A percentile compares a stretch with the other conserved stretches of the same genome.
Evolutionary conservation across 2,329 filamentous ascomycete genomes (phyloP).

Genomic region (Penicillium expansum): DNA sequence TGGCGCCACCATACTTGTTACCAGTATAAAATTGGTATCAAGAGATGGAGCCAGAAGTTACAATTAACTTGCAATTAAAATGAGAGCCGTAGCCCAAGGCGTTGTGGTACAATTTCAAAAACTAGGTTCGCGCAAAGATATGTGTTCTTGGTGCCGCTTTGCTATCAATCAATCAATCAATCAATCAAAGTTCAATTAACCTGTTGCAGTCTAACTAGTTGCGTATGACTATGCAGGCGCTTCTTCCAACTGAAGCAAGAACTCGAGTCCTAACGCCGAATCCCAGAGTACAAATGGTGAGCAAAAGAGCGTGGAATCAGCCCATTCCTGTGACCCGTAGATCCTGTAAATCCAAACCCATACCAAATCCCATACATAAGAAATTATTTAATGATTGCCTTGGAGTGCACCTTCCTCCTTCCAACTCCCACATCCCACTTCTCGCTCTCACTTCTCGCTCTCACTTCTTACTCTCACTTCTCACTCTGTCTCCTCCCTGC

Average conservation of each 20-base stretch:
- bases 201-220: neutral
- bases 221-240: neutral
- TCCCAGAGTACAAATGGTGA: too few species aligned
- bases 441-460: too few species aligned
- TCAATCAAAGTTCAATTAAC: slow-evolving; percentile 1
- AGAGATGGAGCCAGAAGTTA: neutral
- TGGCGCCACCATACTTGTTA: neutral
- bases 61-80: neutral
- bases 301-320: too few species aligned
- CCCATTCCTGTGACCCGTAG: neutral
- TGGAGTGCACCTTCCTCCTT: neutral
- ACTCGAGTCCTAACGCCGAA: neutral
- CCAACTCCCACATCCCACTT: neutral
- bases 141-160: too few species aligned
- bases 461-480: too few species aligned
- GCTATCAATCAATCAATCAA: neutral
- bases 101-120: too few species aligned
- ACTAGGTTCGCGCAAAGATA: too few species aligned
- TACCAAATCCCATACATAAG: neutral
- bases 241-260: neutral
- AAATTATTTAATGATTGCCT: neutral
- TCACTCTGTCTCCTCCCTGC: neutral
- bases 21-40: neutral
- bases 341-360: too few species aligned
- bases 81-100: neutral